Evolutionary conservation across 2,329 filamentous ascomycete species (phyloP), one percentile per base, ranked within the genome.

Genomic region (Sporothrix sp.): DNA sequence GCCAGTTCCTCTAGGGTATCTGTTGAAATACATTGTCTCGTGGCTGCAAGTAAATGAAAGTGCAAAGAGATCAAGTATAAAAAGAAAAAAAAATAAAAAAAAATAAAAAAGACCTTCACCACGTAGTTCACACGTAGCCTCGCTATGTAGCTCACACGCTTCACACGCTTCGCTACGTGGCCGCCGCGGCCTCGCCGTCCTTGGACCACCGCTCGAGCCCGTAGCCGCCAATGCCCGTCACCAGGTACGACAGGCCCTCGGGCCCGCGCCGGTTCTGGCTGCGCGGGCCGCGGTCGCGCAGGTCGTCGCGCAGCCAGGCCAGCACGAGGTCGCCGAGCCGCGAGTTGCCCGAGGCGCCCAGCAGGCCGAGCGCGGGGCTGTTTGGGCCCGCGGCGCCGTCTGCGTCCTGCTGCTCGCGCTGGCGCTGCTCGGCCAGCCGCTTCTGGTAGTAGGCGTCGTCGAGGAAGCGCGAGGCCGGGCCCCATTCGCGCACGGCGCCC

Each of bases 401-500:
- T 28, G 25, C 39, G 18, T 44, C 30, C 13, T 20, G 27, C 7
- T 16, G 14, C 7, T 33, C 27, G 14, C 20, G 21, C 11, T 20
- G 37, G 33, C 18, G 42, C 25, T 20, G 36, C 37, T n/a, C 23
- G 11, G 28, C 28, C n/a, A 39, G 28, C 1, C 46, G 50, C 36
- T 56, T 25, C 13, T 25, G 42, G 50, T 51, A 50, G 52, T 58
- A 55, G 8, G 52, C 39, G 42, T 51, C 50, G 25, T 61, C 58
- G 46, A 87, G 72, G 69, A 93, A 90, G 30, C 73, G 70, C 50
- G 83, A 81, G 39, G 91, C 80, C 32, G 72, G 70, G 1, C 89
- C 91, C 82, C 84, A 94, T 66, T 94, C 86, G 72, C 87, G 90
- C 56, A 96, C 84, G 55, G 76, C 80, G 25, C 93, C 93, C 42